Conservation (phyloP, 305 asterid genomes). For the Plantago coronopus region DNA sequence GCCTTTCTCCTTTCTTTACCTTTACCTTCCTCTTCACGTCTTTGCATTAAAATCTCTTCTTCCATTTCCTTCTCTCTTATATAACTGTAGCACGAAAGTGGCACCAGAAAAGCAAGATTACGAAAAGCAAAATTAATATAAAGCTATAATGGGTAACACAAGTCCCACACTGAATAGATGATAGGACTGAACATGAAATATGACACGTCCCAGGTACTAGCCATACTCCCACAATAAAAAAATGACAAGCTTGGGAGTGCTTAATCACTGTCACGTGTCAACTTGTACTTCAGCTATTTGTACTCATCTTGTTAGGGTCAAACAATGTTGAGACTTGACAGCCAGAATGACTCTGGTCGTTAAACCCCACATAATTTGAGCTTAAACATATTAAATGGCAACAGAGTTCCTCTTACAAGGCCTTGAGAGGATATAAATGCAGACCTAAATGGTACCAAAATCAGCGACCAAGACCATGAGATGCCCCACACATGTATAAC, state of each 20-base stretch:
- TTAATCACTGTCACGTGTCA: neutral
- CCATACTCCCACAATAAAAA: neutral
- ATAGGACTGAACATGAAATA: too few species aligned
- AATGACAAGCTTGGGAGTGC: neutral
- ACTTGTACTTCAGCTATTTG: too few species aligned
- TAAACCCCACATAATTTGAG: neutral
- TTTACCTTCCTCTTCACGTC: conserved; percentile 99
- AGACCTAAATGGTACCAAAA: neutral
- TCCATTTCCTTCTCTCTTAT: conserved; percentile 99
- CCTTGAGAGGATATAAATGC: neutral
- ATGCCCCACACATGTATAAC: neutral
- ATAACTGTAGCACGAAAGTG: conserved; percentile 51
- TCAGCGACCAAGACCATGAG: neutral
- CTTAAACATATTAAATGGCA: too few species aligned
- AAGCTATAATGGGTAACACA: neutral
- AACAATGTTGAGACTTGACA: neutral
- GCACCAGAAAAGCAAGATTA: conserved; percentile 20
- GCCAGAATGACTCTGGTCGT: neutral
- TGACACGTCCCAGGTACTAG: neutral
- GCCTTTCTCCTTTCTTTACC: conserved; percentile 99
- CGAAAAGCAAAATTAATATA: conserved; percentile 13
- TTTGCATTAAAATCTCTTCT: conserved; percentile 96
- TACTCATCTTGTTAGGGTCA: neutral
- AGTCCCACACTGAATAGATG: too few species aligned
- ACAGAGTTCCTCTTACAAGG: neutral